Conservation (phyloP, 495 filamentous ascomycete genomes). For the Penicillium parvum region DNA sequence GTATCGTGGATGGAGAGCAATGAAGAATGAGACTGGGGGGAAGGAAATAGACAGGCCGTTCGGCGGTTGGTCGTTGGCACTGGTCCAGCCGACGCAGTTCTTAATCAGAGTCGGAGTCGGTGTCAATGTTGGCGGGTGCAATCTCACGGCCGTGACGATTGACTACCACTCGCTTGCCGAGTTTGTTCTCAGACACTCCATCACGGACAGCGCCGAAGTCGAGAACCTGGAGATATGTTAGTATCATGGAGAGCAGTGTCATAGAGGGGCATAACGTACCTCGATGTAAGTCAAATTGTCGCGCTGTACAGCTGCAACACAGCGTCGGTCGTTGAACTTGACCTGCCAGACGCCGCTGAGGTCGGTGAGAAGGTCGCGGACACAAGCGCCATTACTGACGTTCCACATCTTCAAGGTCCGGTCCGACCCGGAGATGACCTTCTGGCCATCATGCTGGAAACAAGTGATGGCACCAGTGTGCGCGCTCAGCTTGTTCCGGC, state of each 20-base stretch:
- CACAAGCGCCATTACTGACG: conserved; percentile 83
- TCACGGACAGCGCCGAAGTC: conserved; percentile 90
- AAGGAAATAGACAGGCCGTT: conserved; percentile 5
- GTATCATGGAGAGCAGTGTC: conserved; percentile 8
- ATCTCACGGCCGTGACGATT: conserved; percentile 53
- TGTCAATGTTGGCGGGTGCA: conserved; percentile 30
- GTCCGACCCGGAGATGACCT: conserved; percentile 94
- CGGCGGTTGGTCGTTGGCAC: not conserved
- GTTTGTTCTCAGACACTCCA: conserved; percentile 66
- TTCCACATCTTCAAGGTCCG: conserved; percentile 99
- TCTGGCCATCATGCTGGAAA: conserved; percentile 96
- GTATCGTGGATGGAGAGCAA: conserved; percentile 23
- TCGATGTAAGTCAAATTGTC: conserved; percentile 92
- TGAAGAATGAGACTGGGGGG: conserved; percentile 6
- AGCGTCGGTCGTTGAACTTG: conserved; percentile 91
- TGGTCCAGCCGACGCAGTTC: not conserved
- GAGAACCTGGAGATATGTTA: conserved; percentile 55
- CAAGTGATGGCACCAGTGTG: conserved; percentile 98
- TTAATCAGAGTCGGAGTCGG: conserved; percentile 42
- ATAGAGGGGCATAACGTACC: conserved; percentile 51
- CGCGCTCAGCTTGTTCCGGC: conserved; percentile 81
- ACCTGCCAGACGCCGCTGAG: conserved; percentile 98
- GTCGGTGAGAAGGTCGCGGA: conserved; percentile 92
- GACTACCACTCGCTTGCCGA: conserved; percentile 77
- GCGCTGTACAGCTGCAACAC: conserved; percentile 93